Evolutionary conservation across 2,329 filamentous ascomycete species (phyloP), one percentile per base, ranked within the genome.

Genomic region (Leptographium radiaticola): DNA sequence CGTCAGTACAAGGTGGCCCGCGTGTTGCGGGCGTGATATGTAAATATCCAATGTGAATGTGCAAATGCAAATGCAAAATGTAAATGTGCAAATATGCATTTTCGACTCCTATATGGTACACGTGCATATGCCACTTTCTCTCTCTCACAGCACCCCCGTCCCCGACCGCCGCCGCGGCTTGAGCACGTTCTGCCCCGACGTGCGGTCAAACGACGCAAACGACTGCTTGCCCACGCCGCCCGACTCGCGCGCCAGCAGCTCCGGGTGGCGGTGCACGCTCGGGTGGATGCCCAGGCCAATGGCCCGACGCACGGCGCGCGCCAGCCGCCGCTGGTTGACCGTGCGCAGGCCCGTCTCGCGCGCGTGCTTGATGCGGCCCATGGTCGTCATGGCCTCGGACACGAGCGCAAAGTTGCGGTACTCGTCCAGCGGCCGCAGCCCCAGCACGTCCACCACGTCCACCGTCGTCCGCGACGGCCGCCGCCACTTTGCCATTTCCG

Each of bases 351-450:
- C 89, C 0, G 90, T 97, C 30, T 83, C 74, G 7, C 68, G 76
- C n/a, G 79, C 75, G 66, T 86, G 82, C 70, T 81, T 86, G 67
- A 98, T 96, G 56, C 89, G 81, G 51, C 91, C 93, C 71, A 88
- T 87, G 12, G 83, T 71, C 0, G 87, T 89, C 64, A 93, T 86
- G 67, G 86, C 96, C 67, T 96, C 89, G 36, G 86, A 86, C 70
- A 97, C 86, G 57, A 98, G 80, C 40, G 87, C 81, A 67, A 95
- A 95, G 71, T 98, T 98, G 77, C 89, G 89, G 71, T 97, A 98
- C 70, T 93, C 81, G 60, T 87, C 79, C 56, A 93, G 62, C 15
- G 93, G 91, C 61, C 89, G 85, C 56, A 96, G 73, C 25, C 83
- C 85, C 64, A 96, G 67, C 42, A 84, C 72, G 67, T 96, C 89